Evolutionary conservation across 2,329 filamentous ascomycete genomes (phyloP).

Genomic region (Alternaria incomplexa): DNA sequence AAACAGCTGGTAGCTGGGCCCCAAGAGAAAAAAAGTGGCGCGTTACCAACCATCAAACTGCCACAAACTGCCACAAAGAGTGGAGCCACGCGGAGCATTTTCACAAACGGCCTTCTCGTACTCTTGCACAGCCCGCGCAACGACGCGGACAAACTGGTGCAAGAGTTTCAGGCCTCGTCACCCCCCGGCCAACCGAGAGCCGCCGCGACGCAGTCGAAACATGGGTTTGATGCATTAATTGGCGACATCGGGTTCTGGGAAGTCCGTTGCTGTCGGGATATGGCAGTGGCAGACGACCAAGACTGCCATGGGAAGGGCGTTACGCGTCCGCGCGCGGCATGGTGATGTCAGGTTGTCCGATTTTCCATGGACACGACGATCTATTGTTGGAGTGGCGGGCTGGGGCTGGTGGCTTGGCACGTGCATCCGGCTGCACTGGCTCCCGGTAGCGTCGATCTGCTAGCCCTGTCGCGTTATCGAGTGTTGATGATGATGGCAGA

Average conservation of each 20-base stretch:
- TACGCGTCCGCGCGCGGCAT: slow-evolving; percentile 6
- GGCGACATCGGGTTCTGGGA: background rate
- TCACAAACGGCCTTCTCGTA: slow-evolving; percentile 1
- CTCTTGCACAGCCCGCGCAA: slow-evolving; percentile 24
- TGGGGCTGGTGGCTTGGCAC: slow-evolving; percentile 3
- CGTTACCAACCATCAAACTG: background rate
- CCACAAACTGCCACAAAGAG: background rate
- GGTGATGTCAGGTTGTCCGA: slow-evolving; percentile 14
- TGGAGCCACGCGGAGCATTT: slow-evolving; percentile 4
- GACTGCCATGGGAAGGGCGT: background rate
- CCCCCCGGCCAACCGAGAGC: slow-evolving; percentile 23
- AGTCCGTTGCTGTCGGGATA: background rate
- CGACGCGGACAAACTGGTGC: slow-evolving; percentile 15
- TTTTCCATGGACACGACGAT: slow-evolving; percentile 7
- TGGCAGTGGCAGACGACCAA: background rate
- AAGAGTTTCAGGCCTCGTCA: slow-evolving; percentile 46
- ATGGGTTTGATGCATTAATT: slow-evolving; percentile 10
- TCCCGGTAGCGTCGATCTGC: slow-evolving; percentile 13
- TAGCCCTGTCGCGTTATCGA: background rate
- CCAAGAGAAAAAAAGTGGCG: slow-evolving; percentile 5
- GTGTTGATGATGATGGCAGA: background rate
- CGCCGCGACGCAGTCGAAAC: slow-evolving; percentile 38
- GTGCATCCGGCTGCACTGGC: slow-evolving; percentile 6
- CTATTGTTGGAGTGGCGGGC: slow-evolving; percentile 28
- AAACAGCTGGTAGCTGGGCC: slow-evolving; percentile 14